phyloP scores from a whole-genome alignment of 2,329 filamentous ascomycete genomes.

The Neospermospora avenae region DNA sequence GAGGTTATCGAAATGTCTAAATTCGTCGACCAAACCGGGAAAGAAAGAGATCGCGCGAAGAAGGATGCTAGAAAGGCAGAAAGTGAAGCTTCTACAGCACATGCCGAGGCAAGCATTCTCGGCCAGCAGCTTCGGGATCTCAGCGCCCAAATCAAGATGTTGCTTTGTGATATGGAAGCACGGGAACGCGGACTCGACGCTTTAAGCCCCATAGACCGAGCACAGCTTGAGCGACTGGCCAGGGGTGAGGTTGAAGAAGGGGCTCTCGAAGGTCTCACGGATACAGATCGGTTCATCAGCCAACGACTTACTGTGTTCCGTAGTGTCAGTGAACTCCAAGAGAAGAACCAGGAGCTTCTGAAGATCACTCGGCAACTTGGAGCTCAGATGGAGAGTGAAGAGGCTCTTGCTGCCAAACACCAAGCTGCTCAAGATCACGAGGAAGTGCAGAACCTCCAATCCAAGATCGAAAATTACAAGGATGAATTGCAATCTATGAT shows the following conservation, averaged over 20 bases:
- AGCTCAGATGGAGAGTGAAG: constrained; percentile 86
- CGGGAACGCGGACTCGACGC: constrained; percentile 74
- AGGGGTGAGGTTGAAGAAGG: constrained; percentile 71
- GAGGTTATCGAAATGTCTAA: constrained; percentile 84
- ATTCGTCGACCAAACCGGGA: constrained; percentile 76
- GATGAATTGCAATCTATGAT: constrained; percentile 83
- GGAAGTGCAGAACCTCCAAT: constrained; percentile 69
- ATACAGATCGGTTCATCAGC: constrained; percentile 85
- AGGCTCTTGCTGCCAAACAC: constrained; percentile 66
- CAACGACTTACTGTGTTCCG: constrained; percentile 88
- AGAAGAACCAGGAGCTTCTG: constrained; percentile 82
- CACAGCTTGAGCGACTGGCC: constrained; percentile 74
- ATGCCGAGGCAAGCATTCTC: constrained; percentile 72
- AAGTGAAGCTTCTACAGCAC: constrained; percentile 60
- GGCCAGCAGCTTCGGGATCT: constrained; percentile 86
- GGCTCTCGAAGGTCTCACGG: constrained; percentile 69
- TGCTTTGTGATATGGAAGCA: constrained; percentile 82
- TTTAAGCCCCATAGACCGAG: constrained; percentile 67
- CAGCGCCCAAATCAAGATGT: constrained; percentile 83
- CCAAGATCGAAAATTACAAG: constrained; percentile 72
- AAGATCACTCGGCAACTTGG: constrained; percentile 80
- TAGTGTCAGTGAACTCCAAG: constrained; percentile 77
- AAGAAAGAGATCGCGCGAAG: constrained; percentile 74
- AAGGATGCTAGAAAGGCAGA: constrained; percentile 78
- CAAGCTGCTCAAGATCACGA: constrained; percentile 63